Evolutionary conservation across 1,284 basidiomycete genomes (phyloP).

Genomic region (Cryptococcus maquisensis): DNA sequence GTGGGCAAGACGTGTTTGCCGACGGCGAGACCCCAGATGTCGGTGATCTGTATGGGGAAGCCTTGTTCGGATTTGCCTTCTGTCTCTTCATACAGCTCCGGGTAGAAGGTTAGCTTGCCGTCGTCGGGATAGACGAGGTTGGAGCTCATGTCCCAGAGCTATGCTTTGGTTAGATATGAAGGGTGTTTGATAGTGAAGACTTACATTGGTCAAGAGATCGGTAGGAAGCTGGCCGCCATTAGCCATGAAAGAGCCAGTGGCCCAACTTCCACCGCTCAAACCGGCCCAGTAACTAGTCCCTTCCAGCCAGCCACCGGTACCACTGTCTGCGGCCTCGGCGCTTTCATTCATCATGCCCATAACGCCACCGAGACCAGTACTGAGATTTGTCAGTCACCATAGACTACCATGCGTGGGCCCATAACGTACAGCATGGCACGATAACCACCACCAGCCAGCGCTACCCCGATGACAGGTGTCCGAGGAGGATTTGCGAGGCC

Average conservation of each 20-base stretch:
- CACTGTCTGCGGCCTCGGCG: conserved; percentile 26
- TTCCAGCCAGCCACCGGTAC: conserved; percentile 44
- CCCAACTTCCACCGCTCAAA: conserved; percentile 47
- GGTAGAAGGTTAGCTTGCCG: conserved; percentile 48
- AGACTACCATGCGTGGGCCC: not conserved
- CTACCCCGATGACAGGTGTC: conserved; percentile 47
- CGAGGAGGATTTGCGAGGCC: conserved; percentile 35
- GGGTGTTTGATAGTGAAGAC: conserved; percentile 1
- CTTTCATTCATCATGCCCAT: conserved; percentile 23
- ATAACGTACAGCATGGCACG: conserved; percentile 49
- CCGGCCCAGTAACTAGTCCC: conserved; percentile 46
- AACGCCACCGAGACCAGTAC: conserved; percentile 21
- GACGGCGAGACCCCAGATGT: conserved; percentile 46
- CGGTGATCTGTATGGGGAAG: conserved; percentile 46
- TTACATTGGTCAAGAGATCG: conserved; percentile 37
- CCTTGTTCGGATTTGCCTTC: conserved; percentile 37
- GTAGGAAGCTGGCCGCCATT: conserved; percentile 39
- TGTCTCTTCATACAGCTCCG: conserved; percentile 43
- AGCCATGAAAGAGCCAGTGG: conserved; percentile 40
- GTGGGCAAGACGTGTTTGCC: conserved; percentile 43
- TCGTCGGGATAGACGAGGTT: conserved; percentile 50
- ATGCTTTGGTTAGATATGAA: not conserved
- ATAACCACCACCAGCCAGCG: conserved; percentile 52
- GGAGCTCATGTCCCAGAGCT: conserved; percentile 49
- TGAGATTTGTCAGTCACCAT: not conserved